Conservation (phyloP, 2,329 filamentous ascomycete species). For the Aspergillus ochraceus region DNA sequence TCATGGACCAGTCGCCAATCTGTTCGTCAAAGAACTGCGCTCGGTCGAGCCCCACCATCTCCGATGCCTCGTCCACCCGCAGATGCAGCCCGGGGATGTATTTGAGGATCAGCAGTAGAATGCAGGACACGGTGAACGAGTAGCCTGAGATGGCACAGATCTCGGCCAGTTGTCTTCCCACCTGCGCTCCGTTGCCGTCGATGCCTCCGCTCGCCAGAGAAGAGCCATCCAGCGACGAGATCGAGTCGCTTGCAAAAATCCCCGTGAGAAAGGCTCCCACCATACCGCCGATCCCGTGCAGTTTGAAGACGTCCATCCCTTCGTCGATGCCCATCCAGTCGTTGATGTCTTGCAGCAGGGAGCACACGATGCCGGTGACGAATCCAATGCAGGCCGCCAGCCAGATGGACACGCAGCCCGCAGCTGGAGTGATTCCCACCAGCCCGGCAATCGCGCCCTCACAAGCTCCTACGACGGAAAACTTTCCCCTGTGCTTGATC, state of each 20-base stretch:
- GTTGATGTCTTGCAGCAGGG: conserved; percentile 52
- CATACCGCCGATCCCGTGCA: conserved; percentile 60
- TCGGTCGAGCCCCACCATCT: conserved; percentile 56
- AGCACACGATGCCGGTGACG: conserved; percentile 54
- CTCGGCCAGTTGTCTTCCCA: conserved; percentile 58
- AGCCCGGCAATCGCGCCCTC: conserved; percentile 60
- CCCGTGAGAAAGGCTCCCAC: conserved; percentile 59
- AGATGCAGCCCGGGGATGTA: conserved; percentile 56
- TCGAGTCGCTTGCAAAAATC: conserved; percentile 52
- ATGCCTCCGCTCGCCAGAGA: conserved; percentile 50
- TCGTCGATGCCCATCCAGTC: conserved; percentile 58
- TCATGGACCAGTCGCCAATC: conserved; percentile 53
- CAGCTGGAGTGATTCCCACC: conserved; percentile 61
- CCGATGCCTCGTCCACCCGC: conserved; percentile 55
- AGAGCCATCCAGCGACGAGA: conserved; percentile 50
- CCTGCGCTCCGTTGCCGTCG: conserved; percentile 57
- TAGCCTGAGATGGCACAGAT: conserved; percentile 56
- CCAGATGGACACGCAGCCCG: conserved; percentile 55
- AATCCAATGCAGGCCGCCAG: conserved; percentile 58
- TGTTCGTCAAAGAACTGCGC: conserved; percentile 59
- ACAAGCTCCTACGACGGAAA: conserved; percentile 58
- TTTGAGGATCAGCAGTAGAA: conserved; percentile 55
- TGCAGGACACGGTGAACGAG: conserved; percentile 54
- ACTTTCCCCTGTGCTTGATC: conserved; percentile 52
- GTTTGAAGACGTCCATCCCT: conserved; percentile 61